Conservation (phyloP, 768 basidiomycete genomes). For the Auricularia sp. region DNA sequence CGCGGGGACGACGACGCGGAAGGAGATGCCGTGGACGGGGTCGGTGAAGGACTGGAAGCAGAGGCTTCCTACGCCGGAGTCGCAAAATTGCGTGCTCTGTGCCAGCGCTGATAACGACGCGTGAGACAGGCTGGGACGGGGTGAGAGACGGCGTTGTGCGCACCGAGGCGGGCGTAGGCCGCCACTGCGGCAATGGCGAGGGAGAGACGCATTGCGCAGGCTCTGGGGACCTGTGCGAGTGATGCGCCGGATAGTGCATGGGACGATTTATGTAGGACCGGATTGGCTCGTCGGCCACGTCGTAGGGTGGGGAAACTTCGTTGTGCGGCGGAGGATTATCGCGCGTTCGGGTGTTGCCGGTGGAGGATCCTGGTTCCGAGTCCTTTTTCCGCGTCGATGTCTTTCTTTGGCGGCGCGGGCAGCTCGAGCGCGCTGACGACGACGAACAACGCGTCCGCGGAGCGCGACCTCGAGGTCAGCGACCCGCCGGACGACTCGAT, state of each 20-base stretch:
- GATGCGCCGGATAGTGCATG: background rate
- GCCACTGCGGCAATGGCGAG: background rate
- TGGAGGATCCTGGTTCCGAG: background rate
- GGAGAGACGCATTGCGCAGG: background rate
- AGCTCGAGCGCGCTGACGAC: background rate
- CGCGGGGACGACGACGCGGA: constrained; percentile 21
- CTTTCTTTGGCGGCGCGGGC: constrained; percentile 10
- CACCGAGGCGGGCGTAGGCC: background rate
- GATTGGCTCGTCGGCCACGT: background rate
- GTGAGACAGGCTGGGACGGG: background rate
- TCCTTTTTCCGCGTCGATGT: constrained; percentile 6
- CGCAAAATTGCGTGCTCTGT: constrained; percentile 37
- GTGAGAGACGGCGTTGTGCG: background rate
- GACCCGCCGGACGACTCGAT: constrained; percentile 83
- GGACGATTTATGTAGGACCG: background rate
- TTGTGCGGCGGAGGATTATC: background rate
- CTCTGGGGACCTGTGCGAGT: background rate
- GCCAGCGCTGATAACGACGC: constrained; percentile 25
- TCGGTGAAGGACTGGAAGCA: constrained; percentile 33
- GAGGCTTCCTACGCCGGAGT: constrained; percentile 43
- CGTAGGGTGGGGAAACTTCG: background rate
- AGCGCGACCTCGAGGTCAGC: constrained; percentile 72
- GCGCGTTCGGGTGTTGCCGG: background rate
- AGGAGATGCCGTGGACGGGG: constrained; percentile 13
- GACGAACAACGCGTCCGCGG: constrained; percentile 18